These are phyloP conservation scores for Candida michaelii DNA, from an alignment of 805 yeast genomes.

Conservation along the genomic window DNA sequence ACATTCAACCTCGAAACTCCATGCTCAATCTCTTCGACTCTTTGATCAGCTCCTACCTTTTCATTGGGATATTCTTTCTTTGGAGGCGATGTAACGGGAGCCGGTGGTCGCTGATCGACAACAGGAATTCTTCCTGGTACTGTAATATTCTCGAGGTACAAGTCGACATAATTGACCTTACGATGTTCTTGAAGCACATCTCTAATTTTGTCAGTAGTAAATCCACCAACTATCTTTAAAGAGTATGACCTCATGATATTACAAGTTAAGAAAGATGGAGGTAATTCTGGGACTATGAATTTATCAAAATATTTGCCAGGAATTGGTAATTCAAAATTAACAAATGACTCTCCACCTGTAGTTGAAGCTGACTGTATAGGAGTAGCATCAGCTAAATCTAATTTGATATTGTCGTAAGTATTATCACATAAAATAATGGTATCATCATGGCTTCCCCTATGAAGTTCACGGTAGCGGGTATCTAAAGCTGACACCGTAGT, in stretches of 20 bases:
- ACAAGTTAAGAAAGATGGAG: conserved; percentile 59
- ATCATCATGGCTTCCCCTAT: conserved; percentile 26
- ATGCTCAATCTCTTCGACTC: neutral
- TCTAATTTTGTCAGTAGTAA: conserved; percentile 23
- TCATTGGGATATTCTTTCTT: no score
- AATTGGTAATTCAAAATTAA: conserved; percentile 42
- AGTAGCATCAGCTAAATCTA: conserved; percentile 40
- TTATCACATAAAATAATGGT: conserved; percentile 30
- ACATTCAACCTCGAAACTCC: neutral
- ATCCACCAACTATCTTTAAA: conserved; percentile 23
- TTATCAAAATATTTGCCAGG: conserved; percentile 39
- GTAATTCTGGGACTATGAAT: conserved; percentile 47
- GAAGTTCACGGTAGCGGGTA: conserved; percentile 25
- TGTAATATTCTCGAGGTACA: conserved; percentile 30
- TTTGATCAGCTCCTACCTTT: neutral
- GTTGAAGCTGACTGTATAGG: conserved; percentile 25
- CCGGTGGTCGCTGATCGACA: no score
- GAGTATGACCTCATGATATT: conserved; percentile 45
- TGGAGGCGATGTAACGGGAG: no score
- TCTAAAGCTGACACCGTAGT: conserved; percentile 29
- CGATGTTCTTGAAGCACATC: conserved; percentile 21
- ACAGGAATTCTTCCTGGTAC: no score
- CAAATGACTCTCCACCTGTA: conserved; percentile 13
- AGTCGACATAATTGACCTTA: conserved; percentile 29
- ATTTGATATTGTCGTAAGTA: conserved; percentile 30